These are phyloP conservation scores for Beauveria sp. DNA, from an alignment of 2,329 filamentous ascomycete species.

Conservation along the genomic window DNA sequence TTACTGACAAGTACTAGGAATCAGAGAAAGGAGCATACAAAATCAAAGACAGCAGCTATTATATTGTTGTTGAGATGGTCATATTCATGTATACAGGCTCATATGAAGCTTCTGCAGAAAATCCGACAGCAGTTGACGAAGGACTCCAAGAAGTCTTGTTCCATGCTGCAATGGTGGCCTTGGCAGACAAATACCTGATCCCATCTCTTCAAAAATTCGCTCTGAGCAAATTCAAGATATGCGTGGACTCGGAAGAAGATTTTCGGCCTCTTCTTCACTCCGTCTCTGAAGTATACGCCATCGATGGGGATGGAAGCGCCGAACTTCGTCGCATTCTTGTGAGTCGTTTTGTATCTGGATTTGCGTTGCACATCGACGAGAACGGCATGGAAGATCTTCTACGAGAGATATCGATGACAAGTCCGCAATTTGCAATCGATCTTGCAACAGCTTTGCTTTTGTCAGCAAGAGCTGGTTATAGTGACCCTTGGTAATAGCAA, in stretches of 20 bases:
- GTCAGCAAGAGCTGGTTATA: too few relatives aligned
- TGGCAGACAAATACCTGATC: not conserved
- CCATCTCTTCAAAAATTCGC: not conserved
- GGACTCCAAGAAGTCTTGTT: not conserved
- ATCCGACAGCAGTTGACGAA: not conserved
- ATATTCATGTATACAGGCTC: not conserved
- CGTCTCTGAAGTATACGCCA: not conserved
- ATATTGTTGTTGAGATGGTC: not conserved
- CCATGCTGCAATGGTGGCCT: not conserved
- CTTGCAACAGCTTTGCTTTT: not conserved
- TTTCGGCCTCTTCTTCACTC: not conserved
- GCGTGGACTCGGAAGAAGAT: not conserved
- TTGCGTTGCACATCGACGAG: not conserved
- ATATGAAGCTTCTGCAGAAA: rapidly evolving
- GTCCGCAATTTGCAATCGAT: not conserved
- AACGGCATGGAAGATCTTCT: not conserved
- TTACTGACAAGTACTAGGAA: not conserved
- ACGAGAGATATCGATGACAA: not conserved
- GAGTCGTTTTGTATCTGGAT: not conserved
- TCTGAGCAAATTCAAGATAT: not conserved
- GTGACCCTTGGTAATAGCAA: too few relatives aligned
- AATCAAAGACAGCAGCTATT: not conserved
- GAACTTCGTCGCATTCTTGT: not conserved
- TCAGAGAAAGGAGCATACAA: rapidly evolving
- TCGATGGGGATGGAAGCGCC: not conserved